A percentile compares a stretch with the other conserved stretches of the same genome.
Conservation (phyloP, 2,329 filamentous ascomycete species). For the Byssochlamys sp. region DNA sequence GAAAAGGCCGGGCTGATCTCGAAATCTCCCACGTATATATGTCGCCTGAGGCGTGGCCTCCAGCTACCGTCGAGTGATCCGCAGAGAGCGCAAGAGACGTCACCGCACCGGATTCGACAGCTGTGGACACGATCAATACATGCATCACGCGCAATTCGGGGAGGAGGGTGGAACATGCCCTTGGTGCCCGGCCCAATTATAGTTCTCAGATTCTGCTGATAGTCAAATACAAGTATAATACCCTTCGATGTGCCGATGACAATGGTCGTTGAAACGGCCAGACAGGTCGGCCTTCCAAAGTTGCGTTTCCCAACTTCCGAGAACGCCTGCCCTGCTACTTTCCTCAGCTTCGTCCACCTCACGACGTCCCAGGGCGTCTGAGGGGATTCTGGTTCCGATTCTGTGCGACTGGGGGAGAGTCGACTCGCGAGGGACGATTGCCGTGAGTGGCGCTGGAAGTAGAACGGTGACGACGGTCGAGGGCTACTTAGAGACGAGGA, state of each 20-base stretch:
- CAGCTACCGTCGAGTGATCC: constrained; percentile 83
- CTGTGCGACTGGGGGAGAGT: constrained; percentile 47
- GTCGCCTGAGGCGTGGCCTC: constrained; percentile 76
- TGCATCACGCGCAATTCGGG: background rate
- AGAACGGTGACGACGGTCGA: constrained; percentile 66
- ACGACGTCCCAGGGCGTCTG: constrained; percentile 93
- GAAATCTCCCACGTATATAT: constrained; percentile 96
- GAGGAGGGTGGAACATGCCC: constrained; percentile 42
- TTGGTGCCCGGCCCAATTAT: constrained; percentile 91
- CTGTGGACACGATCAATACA: constrained; percentile 37
- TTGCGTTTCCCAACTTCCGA: constrained; percentile 85
- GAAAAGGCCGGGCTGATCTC: constrained; percentile 72
- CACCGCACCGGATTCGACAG: constrained; percentile 79
- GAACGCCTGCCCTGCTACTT: constrained; percentile 79
- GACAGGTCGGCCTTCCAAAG: constrained; percentile 82
- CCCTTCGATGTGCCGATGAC: constrained; percentile 89
- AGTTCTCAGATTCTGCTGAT: constrained; percentile 85
- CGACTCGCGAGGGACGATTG: constrained; percentile 70
- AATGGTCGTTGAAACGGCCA: constrained; percentile 78
- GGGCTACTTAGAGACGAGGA: constrained; percentile 52
- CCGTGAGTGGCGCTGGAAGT: constrained; percentile 66
- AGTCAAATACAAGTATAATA: constrained; percentile 90
- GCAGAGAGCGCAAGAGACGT: constrained; percentile 84
- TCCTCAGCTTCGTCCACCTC: constrained; percentile 86
- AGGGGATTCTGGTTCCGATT: constrained; percentile 57